Evolutionary conservation across 306 rosid genomes (phyloP).

Genomic region (Dryas drummondii): DNA sequence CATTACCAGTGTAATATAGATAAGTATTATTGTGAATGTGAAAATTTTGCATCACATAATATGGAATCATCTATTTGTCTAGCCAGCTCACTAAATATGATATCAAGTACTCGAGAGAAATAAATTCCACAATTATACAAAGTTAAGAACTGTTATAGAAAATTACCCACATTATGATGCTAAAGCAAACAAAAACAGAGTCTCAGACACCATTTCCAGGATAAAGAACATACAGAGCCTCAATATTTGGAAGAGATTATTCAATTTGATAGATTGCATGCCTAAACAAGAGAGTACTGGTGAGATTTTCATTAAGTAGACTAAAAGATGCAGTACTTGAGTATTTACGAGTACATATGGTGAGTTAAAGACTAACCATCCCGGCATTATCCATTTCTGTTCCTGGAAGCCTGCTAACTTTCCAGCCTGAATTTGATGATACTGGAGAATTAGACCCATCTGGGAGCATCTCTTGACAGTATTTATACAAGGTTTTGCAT

Average conservation of each 20-base stretch:
- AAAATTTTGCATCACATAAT: neutral
- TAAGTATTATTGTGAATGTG: neutral
- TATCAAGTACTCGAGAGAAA: neutral
- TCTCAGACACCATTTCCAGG: constrained; percentile 2
- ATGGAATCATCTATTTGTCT: neutral
- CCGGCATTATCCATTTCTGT: constrained; percentile 69
- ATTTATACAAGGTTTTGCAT: constrained; percentile 46
- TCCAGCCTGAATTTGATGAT: constrained; percentile 64
- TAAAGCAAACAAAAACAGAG: neutral
- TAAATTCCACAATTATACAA: neutral
- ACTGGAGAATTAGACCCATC: constrained; percentile 76
- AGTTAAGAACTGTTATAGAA: constrained; percentile 3
- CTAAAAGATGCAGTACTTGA: neutral
- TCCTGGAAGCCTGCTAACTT: constrained; percentile 64
- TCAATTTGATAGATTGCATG: neutral
- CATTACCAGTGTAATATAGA: neutral
- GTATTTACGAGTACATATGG: neutral
- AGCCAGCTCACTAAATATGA: neutral
- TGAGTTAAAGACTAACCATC: constrained; percentile 58
- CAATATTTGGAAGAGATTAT: neutral
- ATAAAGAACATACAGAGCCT: constrained; percentile 6
- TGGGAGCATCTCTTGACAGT: constrained; percentile 75
- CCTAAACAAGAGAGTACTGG: neutral
- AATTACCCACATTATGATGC: neutral
- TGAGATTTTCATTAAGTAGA: neutral